Percentiles rank a stretch among this genome's conserved stretches.
phyloP scores from a whole-genome alignment of 345 rosid genomes.

The Clarkia xantiana region DNA sequence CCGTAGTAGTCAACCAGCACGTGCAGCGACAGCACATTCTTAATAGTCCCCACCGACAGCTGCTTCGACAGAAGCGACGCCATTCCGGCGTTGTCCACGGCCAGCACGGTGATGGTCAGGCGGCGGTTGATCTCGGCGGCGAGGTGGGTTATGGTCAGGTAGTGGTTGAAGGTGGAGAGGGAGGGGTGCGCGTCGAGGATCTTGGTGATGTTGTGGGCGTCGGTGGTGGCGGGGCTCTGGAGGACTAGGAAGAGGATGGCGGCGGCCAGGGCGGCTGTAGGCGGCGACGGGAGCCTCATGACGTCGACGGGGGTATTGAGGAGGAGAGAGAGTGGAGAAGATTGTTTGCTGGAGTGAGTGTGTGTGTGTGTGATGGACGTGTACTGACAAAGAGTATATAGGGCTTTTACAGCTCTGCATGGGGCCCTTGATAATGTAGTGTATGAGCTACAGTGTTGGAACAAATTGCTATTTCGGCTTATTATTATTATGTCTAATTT shows the following conservation, averaged over 20 bases:
- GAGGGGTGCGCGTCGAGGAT: conserved; percentile 62
- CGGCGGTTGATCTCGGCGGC: conserved; percentile 77
- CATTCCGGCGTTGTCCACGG: conserved; percentile 83
- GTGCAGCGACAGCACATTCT: conserved; percentile 77
- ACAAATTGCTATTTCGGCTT: too few species aligned
- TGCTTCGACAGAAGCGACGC: conserved; percentile 43
- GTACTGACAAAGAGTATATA: too few species aligned
- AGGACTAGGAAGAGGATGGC: conserved; percentile 16
- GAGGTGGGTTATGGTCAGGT: conserved; percentile 73
- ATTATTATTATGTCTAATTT: too few species aligned
- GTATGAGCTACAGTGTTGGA: too few species aligned
- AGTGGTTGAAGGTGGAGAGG: conserved; percentile 91
- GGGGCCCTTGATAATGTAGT: too few species aligned
- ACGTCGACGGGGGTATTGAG: background rate
- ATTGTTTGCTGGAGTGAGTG: too few species aligned
- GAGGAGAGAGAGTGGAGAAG: too few species aligned
- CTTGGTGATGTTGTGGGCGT: conserved; percentile 70
- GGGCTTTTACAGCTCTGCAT: too few species aligned
- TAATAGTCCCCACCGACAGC: conserved; percentile 48
- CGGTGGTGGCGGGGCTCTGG: conserved; percentile 13
- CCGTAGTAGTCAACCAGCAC: conserved; percentile 87
- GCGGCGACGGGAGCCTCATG: conserved; percentile 15
- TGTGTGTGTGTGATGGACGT: too few species aligned
- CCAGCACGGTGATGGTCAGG: conserved; percentile 71
- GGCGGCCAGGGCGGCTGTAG: conserved; percentile 11